phyloP scores from a whole-genome alignment of 768 basidiomycete genomes.

The Tephrocybe sp. region DNA sequence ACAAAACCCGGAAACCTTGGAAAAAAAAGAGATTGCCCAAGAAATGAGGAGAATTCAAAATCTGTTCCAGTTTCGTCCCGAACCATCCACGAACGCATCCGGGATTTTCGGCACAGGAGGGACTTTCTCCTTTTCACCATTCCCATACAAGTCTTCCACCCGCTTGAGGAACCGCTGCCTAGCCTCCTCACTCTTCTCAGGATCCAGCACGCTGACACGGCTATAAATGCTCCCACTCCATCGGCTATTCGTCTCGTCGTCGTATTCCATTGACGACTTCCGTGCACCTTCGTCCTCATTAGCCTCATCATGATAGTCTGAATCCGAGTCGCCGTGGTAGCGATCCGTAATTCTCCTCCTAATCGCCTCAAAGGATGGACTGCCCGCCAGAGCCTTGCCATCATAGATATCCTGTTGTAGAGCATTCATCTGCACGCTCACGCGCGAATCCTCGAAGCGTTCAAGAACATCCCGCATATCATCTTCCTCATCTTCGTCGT shows the following conservation, averaged over 20 bases:
- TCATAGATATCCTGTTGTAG: constrained; percentile 4
- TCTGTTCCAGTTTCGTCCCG: constrained; percentile 26
- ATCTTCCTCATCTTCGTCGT: constrained; percentile 24
- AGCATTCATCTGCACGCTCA: constrained; percentile 6
- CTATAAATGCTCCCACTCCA: constrained; percentile 49
- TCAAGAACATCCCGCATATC: constrained; percentile 36
- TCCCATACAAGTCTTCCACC: constrained; percentile 52
- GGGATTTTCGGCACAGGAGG: constrained; percentile 48
- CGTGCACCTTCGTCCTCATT: constrained; percentile 14
- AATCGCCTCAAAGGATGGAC: constrained; percentile 24
- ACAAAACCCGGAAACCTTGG: constrained; percentile 1
- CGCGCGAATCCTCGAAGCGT: constrained; percentile 29
- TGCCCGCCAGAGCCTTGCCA: constrained; percentile 26
- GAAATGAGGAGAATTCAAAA: constrained; percentile 24
- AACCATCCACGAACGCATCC: constrained; percentile 23
- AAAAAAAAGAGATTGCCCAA: background rate
- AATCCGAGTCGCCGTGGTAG: constrained; percentile 10
- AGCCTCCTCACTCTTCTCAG: constrained; percentile 46
- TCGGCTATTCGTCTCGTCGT: constrained; percentile 31
- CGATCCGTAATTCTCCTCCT: constrained; percentile 9
- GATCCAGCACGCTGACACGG: constrained; percentile 50
- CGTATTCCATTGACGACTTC: constrained; percentile 22
- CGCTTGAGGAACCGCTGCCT: constrained; percentile 47
- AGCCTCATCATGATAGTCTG: constrained; percentile 14
- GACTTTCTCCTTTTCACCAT: constrained; percentile 31